A percentile compares a stretch with the other conserved stretches of the same genome.
phyloP scores from a whole-genome alignment of 106 monocot species.

The Dioscorea dumetorum region DNA sequence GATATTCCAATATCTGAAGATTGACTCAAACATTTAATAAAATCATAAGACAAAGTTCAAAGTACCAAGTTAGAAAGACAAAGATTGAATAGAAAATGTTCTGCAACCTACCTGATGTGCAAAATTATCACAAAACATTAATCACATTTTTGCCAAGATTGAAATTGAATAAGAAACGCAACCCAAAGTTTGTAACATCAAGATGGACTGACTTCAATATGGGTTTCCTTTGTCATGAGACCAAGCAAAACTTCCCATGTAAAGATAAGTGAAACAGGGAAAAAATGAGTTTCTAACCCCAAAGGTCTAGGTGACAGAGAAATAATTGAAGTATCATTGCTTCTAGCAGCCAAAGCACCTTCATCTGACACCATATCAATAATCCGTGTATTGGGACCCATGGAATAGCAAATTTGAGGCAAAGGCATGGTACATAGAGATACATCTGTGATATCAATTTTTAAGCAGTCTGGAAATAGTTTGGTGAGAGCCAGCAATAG shows the following conservation, averaged over 20 bases:
- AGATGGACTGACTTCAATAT: constrained; percentile 44
- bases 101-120: constrained; percentile 37
- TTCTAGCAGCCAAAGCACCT: constrained; percentile 26
- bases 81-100: constrained; percentile 31
- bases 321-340: constrained; percentile 15
- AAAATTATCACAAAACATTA: background rate
- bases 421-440: constrained; percentile 14
- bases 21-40: too few relatives aligned
- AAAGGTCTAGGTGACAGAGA: constrained; percentile 29
- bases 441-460: constrained; percentile 4
- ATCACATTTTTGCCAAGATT: background rate
- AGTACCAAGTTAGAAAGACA: constrained; percentile 59
- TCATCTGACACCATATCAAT: constrained; percentile 79
- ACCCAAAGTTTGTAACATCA: background rate
- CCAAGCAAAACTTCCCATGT: constrained; percentile 63
- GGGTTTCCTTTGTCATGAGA: constrained; percentile 36
- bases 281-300: constrained; percentile 56
- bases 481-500: constrained; percentile 48
- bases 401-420: constrained; percentile 15
- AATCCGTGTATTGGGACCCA: constrained; percentile 16
- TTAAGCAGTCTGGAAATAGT: constrained; percentile 29
- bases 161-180: background rate
- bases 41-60: background rate
- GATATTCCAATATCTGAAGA: too few relatives aligned
- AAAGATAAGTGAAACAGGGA: constrained; percentile 38